Evolutionary conservation across 2,329 filamentous ascomycete genomes (phyloP), one percentile per base, ranked within the genome.

Genomic region (Cercospora beticola): DNA sequence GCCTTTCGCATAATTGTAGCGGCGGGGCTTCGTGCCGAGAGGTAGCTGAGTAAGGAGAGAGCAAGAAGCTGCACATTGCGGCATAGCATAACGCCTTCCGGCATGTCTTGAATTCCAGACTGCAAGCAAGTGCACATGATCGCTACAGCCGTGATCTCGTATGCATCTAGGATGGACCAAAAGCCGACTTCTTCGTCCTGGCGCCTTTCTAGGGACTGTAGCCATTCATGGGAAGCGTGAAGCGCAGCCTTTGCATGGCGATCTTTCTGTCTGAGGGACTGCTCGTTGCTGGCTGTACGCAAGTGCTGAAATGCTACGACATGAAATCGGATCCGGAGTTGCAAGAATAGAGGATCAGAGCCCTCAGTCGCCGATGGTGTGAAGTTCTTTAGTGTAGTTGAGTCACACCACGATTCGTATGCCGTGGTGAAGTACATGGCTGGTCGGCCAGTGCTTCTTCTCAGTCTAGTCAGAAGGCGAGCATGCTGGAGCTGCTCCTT

Each of bases 41-140:
- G 49, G 12, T 64, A 64, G 46, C 62, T 64, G n/a, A 64, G 49
- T 21, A 64, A 30, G 9, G 62, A 64, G 9, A 64, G 8, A 49
- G 40, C 49, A 5, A 64, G 62, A 23, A 64, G 26, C 10, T 64
- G 43, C 4, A 64, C 31, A 57, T 57, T 9, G 23, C n/a, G 54
- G 54, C 52, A 57, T 9, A 57, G 12, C 23, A 30, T 0, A 23
- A 49, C 16, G 52, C 23, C 16, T 14, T 16, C 21, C 0, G 8
- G 21, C 9, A 2, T 28, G n/a, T 30, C 52, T 30, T 57, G 14
- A 26, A 28, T 3, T 14, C 2, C 14, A 30, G 26, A 31, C 6
- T 18, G 26, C 12, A 28, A 57, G 23, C 26, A 57, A 16, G 54
- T 23, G 54, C n/a, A 28, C 62, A 64, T 43, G 18, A 57, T 40